Evolutionary conservation across 805 yeast species (phyloP).

Genomic region (Wickerhamiella nectarea): DNA sequence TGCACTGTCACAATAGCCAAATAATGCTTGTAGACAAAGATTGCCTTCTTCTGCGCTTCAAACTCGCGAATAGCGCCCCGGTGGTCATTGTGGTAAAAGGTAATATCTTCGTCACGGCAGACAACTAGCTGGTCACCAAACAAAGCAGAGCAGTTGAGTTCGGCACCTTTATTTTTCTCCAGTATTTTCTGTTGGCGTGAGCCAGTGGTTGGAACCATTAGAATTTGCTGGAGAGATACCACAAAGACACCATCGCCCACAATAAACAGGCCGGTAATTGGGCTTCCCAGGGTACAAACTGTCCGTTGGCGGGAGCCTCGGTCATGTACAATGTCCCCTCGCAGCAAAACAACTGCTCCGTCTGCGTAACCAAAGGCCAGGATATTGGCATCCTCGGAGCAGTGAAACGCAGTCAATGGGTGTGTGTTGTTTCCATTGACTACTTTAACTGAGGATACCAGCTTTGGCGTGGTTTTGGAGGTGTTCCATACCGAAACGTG

Average conservation of each 20-base stretch:
- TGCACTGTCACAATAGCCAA: constrained; percentile 32
- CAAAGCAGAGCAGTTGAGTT: constrained; percentile 31
- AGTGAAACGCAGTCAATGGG: constrained; percentile 57
- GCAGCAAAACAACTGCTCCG: constrained; percentile 64
- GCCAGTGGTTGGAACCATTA: constrained; percentile 66
- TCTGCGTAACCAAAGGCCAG: constrained; percentile 69
- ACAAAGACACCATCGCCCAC: constrained; percentile 40
- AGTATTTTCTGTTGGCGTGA: constrained; percentile 39
- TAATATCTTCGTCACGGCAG: constrained; percentile 49
- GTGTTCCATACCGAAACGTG: constrained; percentile 60
- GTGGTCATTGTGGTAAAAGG: constrained; percentile 37
- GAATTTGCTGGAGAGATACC: constrained; percentile 57
- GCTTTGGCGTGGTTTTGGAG: constrained; percentile 28
- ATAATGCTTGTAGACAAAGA: constrained; percentile 38
- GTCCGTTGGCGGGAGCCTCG: constrained; percentile 80
- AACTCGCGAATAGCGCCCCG: constrained; percentile 37
- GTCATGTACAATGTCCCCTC: constrained; percentile 83
- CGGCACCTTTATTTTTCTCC: constrained; percentile 36
- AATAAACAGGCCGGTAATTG: constrained; percentile 65
- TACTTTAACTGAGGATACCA: constrained; percentile 48
- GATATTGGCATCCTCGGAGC: constrained; percentile 43
- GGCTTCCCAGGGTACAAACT: constrained; percentile 55
- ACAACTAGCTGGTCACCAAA: constrained; percentile 43
- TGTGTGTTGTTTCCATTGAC: constrained; percentile 62
- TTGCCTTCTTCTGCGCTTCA: constrained; percentile 41